phyloP scores from a whole-genome alignment of 345 rosid species.

The Gossypium rotundifolium region DNA sequence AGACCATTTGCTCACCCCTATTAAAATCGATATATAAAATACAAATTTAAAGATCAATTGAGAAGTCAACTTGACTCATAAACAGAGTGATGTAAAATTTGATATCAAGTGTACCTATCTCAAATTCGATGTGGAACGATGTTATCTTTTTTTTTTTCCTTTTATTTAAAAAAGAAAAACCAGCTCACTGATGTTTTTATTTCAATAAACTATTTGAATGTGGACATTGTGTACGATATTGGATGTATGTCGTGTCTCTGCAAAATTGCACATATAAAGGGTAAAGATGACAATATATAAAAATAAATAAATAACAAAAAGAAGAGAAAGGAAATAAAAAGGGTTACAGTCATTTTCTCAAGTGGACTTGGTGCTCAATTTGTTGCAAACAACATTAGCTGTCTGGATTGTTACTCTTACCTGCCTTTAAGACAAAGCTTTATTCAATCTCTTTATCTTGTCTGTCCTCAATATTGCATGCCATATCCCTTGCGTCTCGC shows the following conservation, averaged over 20 bases:
- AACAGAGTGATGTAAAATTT: accelerated
- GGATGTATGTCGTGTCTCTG: neutral
- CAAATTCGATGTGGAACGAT: no score
- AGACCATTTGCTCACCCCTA: no score
- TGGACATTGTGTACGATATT: neutral
- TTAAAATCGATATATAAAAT: no score
- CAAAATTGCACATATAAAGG: neutral
- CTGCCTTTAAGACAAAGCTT: neutral
- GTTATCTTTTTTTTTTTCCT: no score
- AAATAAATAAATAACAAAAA: neutral
- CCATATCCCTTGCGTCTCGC: neutral
- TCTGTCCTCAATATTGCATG: neutral
- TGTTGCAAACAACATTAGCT: slow-evolving; percentile 33
- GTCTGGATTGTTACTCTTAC: slow-evolving; percentile 40
- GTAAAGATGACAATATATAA: neutral
- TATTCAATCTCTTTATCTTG: neutral
- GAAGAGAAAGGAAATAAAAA: neutral
- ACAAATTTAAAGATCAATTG: no score
- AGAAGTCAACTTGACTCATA: no score
- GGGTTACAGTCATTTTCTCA: slow-evolving; percentile 23
- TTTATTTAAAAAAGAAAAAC: no score
- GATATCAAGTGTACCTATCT: no score
- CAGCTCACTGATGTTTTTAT: neutral
- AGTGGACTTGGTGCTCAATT: slow-evolving; percentile 23
- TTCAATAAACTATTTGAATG: neutral